Conservation (phyloP, 2,329 filamentous ascomycete species). For the Diaporthe nobilis region DNA sequence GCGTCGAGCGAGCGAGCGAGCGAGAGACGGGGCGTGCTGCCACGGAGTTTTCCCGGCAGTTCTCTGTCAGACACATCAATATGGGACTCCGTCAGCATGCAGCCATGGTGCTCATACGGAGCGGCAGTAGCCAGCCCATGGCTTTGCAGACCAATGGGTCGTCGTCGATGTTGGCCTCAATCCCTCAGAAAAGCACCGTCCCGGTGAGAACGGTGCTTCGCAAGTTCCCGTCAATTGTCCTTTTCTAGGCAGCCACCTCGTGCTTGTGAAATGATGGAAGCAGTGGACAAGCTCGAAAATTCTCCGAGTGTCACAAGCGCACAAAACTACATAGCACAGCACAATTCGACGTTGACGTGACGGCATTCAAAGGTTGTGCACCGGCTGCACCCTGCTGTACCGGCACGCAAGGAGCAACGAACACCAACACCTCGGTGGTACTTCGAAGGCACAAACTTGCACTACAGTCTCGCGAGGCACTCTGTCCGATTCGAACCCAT, state of each 20-base stretch:
- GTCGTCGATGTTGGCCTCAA: neutral
- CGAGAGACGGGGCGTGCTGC: neutral
- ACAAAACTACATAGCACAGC: slow-evolving; percentile 21
- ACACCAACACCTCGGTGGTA: slow-evolving; percentile 32
- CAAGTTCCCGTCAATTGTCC: neutral
- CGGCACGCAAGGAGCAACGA: slow-evolving; percentile 28
- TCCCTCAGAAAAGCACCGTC: neutral
- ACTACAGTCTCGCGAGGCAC: slow-evolving; percentile 33
- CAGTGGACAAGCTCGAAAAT: slow-evolving; percentile 38
- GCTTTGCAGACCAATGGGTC: slow-evolving; percentile 27
- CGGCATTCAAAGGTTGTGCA: slow-evolving; percentile 30
- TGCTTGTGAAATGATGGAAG: slow-evolving; percentile 40
- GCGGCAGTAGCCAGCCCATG: slow-evolving; percentile 28
- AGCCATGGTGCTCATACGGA: slow-evolving; percentile 34
- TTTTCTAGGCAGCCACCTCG: slow-evolving; percentile 10
- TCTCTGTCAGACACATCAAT: slow-evolving; percentile 6
- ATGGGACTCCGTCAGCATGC: slow-evolving; percentile 28
- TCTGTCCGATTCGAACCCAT: slow-evolving; percentile 32
- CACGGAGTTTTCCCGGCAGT: neutral
- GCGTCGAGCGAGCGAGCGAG: neutral
- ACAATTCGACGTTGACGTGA: slow-evolving; percentile 38
- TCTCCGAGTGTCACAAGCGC: slow-evolving; percentile 40
- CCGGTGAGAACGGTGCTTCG: neutral
- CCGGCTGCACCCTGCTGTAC: slow-evolving; percentile 20
- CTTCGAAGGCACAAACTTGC: slow-evolving; percentile 39